Base-by-base conservation (phyloP, 176 grass and related monocot genomes). In the Zea mays region DNA sequence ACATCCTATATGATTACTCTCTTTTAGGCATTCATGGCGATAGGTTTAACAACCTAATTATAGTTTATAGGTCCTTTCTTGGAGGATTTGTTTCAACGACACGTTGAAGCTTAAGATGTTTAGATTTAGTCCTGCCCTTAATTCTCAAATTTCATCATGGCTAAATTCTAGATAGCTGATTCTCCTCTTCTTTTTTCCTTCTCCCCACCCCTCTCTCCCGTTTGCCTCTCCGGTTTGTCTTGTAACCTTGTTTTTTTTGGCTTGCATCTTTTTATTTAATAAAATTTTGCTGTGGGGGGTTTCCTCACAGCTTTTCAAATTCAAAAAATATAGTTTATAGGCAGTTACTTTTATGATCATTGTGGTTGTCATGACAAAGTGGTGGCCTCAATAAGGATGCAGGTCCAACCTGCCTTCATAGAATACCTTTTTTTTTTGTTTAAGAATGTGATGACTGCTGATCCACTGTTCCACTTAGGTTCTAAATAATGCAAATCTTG, bases 11-110 rank as follows among this genome's bases (percentile, higher is more conserved):
- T 19, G 16, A 62, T 54, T 49, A 1, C 9, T 10, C 3, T 63
- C 14, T 19, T 8, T 52, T 84, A 83, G 62, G 64, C 55, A 84
- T 84, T 71, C 65, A 84, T 77, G n/a, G 70, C 5, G 8, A 42
- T 69, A 84, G 2, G 3, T 62, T 77, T 60, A 70, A 50, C 17
- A 75, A 35, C 59, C 61, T 56, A n/a, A 44, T 19, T 77, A 13
- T 50, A 52, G 64, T 71, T 84, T 77, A 27, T 70, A 9, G 56
- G 19, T 37, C 27, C 27, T 27, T 27, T 27, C 27, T 27, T 27
- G 27, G 27, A 27, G 27, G 27, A 27, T 27, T 27, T 27, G 27
- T 27, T 27, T 27, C 27, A 27, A 27, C 27, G 27, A 27, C 27
- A 27, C 27, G 27, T 27, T 27, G 27, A 27, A 27, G 27, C 0